Evolutionary conservation across 257 asterid species (phyloP).

Genomic region (Solanum rostratum): DNA sequence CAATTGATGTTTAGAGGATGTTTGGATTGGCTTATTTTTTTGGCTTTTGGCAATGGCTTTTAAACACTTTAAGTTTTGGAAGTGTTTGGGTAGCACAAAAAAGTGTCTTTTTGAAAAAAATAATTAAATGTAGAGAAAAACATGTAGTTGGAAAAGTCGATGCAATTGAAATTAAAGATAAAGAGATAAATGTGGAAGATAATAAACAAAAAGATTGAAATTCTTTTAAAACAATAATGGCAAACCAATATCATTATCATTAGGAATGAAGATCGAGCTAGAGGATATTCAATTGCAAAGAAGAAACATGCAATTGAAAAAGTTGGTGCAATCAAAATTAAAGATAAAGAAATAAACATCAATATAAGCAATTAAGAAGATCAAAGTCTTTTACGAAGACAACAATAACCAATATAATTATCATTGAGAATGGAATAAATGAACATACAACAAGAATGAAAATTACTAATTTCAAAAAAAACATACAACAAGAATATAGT

Average conservation of each 20-base stretch:
- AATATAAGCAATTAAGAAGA: neutral
- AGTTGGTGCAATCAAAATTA: neutral
- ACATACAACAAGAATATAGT: neutral
- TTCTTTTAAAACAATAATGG: neutral
- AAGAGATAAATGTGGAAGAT: neutral
- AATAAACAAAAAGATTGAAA: neutral
- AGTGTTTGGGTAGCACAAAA: no score
- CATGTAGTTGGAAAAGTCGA: neutral
- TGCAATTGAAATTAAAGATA: neutral
- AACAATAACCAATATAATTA: neutral
- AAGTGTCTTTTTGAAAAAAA: neutral
- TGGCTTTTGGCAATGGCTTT: no score
- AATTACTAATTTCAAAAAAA: no score
- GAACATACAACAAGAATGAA: neutral
- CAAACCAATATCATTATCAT: neutral
- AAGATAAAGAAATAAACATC: neutral
- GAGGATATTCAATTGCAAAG: neutral
- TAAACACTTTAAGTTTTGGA: no score
- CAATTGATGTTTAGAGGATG: no score
- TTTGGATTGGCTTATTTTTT: no score
- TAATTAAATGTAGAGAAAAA: neutral
- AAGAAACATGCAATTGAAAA: neutral
- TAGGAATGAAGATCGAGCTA: neutral
- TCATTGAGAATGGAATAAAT: neutral
- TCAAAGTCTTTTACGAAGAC: neutral